phyloP scores from a whole-genome alignment of 176 grass and related monocot species.

The barley (Hordeum vulgare) region DNA sequence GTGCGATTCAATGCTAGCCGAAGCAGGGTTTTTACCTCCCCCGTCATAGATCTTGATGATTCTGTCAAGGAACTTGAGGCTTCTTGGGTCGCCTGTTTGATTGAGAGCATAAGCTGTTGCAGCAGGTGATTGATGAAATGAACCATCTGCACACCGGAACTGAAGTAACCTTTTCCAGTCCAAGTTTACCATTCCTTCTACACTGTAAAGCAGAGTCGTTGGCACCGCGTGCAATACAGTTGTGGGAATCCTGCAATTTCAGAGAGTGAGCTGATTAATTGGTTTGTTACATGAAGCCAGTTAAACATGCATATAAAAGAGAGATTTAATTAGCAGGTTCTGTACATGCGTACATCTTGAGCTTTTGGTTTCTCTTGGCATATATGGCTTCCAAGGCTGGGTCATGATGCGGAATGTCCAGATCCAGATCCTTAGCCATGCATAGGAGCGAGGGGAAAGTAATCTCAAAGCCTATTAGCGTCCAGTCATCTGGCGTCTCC shows the following conservation, averaged over 20 bases:
- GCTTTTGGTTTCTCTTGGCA: too few species aligned
- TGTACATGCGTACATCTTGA: too few species aligned
- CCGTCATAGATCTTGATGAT: conserved; percentile 11
- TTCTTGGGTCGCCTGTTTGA: conserved; percentile 24
- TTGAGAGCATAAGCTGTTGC: conserved; percentile 22
- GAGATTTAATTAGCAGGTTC: too few species aligned
- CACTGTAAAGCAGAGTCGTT: conserved; percentile 18
- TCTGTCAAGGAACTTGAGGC: conserved; percentile 19
- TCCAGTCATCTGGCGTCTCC: neutral
- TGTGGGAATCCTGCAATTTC: conserved; percentile 31
- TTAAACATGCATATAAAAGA: too few species aligned
- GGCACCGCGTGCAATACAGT: conserved; percentile 22
- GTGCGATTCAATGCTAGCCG: too few species aligned
- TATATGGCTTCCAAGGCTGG: neutral
- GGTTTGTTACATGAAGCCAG: too few species aligned
- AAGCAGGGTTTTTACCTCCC: neutral
- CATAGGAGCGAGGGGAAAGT: neutral
- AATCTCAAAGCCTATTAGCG: neutral
- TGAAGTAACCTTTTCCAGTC: conserved; percentile 42
- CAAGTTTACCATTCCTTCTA: conserved; percentile 28
- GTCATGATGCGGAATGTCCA: neutral
- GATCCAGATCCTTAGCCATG: neutral
- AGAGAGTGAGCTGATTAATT: too few species aligned
- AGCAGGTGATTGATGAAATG: conserved; percentile 19
- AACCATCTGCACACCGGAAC: conserved; percentile 29